A percentile compares a stretch with the other conserved stretches of the same genome.
These are phyloP conservation scores for Ceratocystis papillata DNA, from an alignment of 2,329 filamentous ascomycete genomes.

Conservation along the genomic window DNA sequence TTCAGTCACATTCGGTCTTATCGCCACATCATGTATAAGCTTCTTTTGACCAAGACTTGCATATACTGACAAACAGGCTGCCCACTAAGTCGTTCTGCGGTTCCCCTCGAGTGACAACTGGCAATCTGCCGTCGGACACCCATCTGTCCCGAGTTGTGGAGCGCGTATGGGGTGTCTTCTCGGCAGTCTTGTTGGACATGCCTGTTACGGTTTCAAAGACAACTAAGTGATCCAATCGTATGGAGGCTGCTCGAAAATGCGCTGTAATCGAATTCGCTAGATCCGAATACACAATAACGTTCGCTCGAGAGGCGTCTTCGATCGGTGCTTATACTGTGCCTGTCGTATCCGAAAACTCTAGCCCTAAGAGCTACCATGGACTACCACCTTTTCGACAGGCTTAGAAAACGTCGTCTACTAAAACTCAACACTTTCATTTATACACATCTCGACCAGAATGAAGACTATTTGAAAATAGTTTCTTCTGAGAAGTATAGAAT, in stretches of 20 bases:
- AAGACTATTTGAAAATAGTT: too few relatives aligned
- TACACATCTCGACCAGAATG: too few relatives aligned
- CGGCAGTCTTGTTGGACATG: background rate
- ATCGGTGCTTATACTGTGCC: constrained; percentile 1
- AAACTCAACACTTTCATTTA: too few relatives aligned
- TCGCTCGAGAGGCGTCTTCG: background rate
- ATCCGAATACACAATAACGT: constrained; percentile 8
- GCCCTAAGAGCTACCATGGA: too few relatives aligned
- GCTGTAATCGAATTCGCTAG: constrained; percentile 22
- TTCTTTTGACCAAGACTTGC: background rate
- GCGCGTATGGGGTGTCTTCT: constrained; percentile 22
- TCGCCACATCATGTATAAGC: background rate
- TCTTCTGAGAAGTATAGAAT: too few relatives aligned
- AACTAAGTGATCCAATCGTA: background rate
- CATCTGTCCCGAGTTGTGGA: constrained; percentile 12
- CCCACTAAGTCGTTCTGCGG: background rate
- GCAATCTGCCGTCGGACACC: constrained; percentile 26
- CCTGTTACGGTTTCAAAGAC: background rate
- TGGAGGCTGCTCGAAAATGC: background rate
- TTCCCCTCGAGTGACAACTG: constrained; percentile 27
- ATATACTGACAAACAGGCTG: background rate
- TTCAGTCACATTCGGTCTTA: background rate
- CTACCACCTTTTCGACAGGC: too few relatives aligned
- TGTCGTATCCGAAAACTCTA: background rate
- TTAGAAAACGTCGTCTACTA: too few relatives aligned